Conservation (phyloP, 2,329 filamentous ascomycete species). For the Pseudogymnoascus sp. region DNA sequence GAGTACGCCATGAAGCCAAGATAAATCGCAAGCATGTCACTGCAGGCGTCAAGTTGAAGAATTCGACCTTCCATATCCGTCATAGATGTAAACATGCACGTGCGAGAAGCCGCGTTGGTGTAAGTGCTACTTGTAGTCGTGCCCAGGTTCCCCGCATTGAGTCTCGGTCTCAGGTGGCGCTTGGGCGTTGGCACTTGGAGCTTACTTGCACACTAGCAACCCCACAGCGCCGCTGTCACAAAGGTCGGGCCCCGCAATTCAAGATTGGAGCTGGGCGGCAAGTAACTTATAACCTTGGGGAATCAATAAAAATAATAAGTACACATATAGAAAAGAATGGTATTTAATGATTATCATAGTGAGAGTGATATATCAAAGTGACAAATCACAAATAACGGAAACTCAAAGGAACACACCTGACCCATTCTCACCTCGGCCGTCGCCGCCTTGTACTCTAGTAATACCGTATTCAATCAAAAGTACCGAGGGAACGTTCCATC, state of each 20-base stretch:
- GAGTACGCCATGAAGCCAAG: not conserved
- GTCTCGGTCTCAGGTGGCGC: not conserved
- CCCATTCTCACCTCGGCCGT: not conserved
- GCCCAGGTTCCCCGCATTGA: slow-evolving; percentile 4
- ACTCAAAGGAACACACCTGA: not conserved
- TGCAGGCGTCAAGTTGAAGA: not conserved
- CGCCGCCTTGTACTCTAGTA: not conserved
- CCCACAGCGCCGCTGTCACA: not conserved
- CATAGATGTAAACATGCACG: not conserved
- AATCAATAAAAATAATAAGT: not conserved
- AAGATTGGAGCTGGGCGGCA: not conserved
- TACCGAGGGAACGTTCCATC: slow-evolving; percentile 7
- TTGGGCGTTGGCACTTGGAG: not conserved
- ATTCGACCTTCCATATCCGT: not conserved
- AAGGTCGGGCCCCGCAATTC: not conserved
- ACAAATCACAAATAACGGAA: not conserved
- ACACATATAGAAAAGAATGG: not conserved
- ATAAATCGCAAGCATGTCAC: not conserved
- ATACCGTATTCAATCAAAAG: not conserved
- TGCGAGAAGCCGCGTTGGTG: not conserved
- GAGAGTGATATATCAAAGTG: not conserved
- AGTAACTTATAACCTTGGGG: not conserved
- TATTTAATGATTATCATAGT: not conserved
- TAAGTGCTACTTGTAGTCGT: not conserved
- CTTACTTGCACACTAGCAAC: not conserved